Conservation (phyloP, 805 yeast species). For the Lipomyces starkeyi region DNA sequence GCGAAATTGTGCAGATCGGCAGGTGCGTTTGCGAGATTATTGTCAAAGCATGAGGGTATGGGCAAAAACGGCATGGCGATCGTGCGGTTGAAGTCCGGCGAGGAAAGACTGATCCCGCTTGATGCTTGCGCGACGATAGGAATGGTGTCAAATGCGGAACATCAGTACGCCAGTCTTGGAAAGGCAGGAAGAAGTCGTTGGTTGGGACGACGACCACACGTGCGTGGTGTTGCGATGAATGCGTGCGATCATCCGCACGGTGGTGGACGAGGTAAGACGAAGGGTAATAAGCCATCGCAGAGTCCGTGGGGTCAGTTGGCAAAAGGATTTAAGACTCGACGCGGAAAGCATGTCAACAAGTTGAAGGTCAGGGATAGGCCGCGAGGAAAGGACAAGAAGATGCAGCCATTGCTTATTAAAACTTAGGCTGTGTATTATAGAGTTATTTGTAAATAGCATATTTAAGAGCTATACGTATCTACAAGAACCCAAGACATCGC, state of each 20-base stretch:
- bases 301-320: conserved; percentile 95
- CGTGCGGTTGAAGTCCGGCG: conserved; percentile 86
- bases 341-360: conserved; percentile 75
- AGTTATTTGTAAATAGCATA: background rate
- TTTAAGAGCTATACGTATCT: background rate
- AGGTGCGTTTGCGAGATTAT: conserved; percentile 88
- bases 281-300: conserved; percentile 91
- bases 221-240: conserved; percentile 98
- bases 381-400: conserved; percentile 60
- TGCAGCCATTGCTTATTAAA: conserved; percentile 25
- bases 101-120: conserved; percentile 84
- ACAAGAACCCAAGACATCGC: background rate
- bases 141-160: conserved; percentile 88
- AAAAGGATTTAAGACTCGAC: conserved; percentile 92
- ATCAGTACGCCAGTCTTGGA: conserved; percentile 87
- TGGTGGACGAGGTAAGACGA: conserved; percentile 99
- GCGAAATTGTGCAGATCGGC: conserved; percentile 94
- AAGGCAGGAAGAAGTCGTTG: conserved; percentile 96
- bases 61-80: conserved; percentile 63
- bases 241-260: conserved; percentile 98
- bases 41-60: conserved; percentile 71
- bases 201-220: conserved; percentile 91
- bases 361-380: conserved; percentile 91
- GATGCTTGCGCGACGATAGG: conserved; percentile 95
- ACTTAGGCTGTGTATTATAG: background rate